Percentiles rank a stretch among this genome's conserved stretches.
These are phyloP conservation scores for Ilyonectria mors-panacis DNA, from an alignment of 2,329 filamentous ascomycete species.

Conservation along the genomic window DNA sequence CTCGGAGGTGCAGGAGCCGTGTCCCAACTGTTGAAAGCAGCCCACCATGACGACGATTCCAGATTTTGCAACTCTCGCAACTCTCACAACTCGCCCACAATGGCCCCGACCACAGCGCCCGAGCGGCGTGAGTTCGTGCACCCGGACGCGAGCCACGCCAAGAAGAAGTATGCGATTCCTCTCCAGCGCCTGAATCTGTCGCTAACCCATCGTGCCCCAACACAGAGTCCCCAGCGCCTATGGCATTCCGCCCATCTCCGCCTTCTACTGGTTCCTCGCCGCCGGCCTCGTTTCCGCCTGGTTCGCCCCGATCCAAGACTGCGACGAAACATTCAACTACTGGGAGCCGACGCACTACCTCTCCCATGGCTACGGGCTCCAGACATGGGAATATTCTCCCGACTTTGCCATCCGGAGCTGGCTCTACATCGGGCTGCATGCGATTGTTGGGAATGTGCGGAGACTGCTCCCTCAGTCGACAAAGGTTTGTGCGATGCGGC, in stretches of 20 bases:
- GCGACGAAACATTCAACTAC: slow-evolving; percentile 99
- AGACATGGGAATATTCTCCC: slow-evolving; percentile 99
- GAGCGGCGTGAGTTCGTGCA: slow-evolving; percentile 60
- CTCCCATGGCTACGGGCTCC: slow-evolving; percentile 90
- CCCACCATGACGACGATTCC: slow-evolving; percentile 47
- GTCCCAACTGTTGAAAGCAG: slow-evolving; percentile 49
- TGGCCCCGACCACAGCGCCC: slow-evolving; percentile 56
- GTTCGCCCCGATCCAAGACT: slow-evolving; percentile 95
- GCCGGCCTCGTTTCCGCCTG: slow-evolving; percentile 83
- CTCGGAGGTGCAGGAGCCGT: slow-evolving; percentile 20
- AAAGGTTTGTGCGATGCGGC: slow-evolving; percentile 60
- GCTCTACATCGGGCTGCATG: slow-evolving; percentile 89
- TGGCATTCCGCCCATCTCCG: slow-evolving; percentile 78
- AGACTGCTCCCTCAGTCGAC: slow-evolving; percentile 73
- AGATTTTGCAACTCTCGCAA: slow-evolving; percentile 40
- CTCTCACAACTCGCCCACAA: slow-evolving; percentile 46
- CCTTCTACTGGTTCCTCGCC: slow-evolving; percentile 84
- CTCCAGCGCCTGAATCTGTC: slow-evolving; percentile 14
- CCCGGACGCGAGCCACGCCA: slow-evolving; percentile 64
- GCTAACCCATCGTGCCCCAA: slow-evolving; percentile 24
- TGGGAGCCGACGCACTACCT: slow-evolving; percentile 98
- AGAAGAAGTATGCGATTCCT: slow-evolving; percentile 61
- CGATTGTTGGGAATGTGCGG: slow-evolving; percentile 76
- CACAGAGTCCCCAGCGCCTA: slow-evolving; percentile 68
- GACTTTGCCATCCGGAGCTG: slow-evolving; percentile 96